These are phyloP conservation scores for Nakaseomyces glabratus DNA, from an alignment of 1,139 yeast species.

Conservation along the genomic window DNA sequence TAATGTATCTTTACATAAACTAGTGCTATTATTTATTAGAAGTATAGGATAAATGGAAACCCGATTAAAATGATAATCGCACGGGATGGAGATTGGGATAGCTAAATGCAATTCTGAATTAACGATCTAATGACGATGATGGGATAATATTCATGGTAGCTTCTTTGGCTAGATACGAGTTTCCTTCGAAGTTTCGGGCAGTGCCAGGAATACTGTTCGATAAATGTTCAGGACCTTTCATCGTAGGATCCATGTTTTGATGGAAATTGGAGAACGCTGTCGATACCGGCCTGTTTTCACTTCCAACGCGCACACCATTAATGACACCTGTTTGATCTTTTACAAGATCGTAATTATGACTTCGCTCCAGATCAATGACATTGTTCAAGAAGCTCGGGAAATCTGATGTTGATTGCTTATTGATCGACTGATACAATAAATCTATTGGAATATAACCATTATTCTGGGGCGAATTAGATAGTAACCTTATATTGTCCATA, in stretches of 20 bases:
- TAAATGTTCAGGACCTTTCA: background rate
- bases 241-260: background rate
- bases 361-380: conserved; percentile 1
- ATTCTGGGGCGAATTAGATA: background rate
- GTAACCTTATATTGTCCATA: conserved; percentile 1
- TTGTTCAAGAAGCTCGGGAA: background rate
- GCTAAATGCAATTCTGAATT: too few species aligned
- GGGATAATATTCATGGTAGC: conserved; percentile 3
- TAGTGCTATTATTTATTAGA: too few species aligned
- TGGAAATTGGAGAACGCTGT: background rate
- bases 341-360: background rate
- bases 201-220: background rate
- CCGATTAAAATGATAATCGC: too few species aligned
- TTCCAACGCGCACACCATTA: background rate
- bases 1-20: too few species aligned
- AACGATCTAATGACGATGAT: background rate
- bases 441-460: conserved; percentile 5
- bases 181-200: background rate
- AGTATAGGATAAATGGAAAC: too few species aligned
- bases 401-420: background rate
- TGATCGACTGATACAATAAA: background rate
- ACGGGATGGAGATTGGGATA: too few species aligned
- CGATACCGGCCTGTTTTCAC: background rate
- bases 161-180: background rate
- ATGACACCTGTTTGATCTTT: conserved; percentile 4